phyloP scores from a whole-genome alignment of 164 flowering plant genomes.

The Akebia trifoliata region DNA sequence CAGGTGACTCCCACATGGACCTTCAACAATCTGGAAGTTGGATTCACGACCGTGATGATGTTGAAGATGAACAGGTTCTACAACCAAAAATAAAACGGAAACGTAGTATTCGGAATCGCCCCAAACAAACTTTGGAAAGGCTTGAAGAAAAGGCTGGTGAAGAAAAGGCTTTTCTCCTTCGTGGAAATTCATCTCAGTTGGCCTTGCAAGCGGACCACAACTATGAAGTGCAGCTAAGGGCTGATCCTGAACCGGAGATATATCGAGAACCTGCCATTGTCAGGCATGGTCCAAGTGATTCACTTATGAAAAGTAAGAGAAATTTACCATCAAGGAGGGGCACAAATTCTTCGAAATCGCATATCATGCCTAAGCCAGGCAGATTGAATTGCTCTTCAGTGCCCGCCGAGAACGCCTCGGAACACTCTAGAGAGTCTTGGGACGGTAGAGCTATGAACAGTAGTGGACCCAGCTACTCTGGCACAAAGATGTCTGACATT shows the following conservation, averaged over 20 bases:
- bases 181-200: slow-evolving; percentile 52
- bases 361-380: slow-evolving; percentile 46
- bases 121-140: slow-evolving; percentile 58
- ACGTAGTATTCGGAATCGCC: slow-evolving; percentile 79
- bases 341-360: slow-evolving; percentile 46
- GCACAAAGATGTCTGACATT: slow-evolving; percentile 62
- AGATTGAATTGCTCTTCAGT: slow-evolving; percentile 38
- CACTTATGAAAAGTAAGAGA: slow-evolving; percentile 42
- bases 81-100: slow-evolving; percentile 94
- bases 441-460: slow-evolving; percentile 42
- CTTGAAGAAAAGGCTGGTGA: slow-evolving; percentile 50
- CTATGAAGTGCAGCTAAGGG: slow-evolving; percentile 42
- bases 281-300: slow-evolving; percentile 50
- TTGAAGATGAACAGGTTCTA: slow-evolving; percentile 93
- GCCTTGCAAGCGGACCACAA: slow-evolving; percentile 46
- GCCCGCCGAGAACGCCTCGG: slow-evolving; percentile 42
- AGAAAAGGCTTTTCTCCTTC: slow-evolving; percentile 41
- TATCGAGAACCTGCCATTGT: slow-evolving; percentile 30
- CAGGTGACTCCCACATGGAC: slow-evolving; percentile 86
- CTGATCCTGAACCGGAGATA: slow-evolving; percentile 40
- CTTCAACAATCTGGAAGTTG: slow-evolving; percentile 94
- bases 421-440: slow-evolving; percentile 54
- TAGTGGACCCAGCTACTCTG: slow-evolving; percentile 33
- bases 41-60: slow-evolving; percentile 91
- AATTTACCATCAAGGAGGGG: slow-evolving; percentile 45